These are phyloP conservation scores for Phytophthora nicotianae DNA, from an alignment of 352 stramenopile species.

Conservation along the genomic window DNA sequence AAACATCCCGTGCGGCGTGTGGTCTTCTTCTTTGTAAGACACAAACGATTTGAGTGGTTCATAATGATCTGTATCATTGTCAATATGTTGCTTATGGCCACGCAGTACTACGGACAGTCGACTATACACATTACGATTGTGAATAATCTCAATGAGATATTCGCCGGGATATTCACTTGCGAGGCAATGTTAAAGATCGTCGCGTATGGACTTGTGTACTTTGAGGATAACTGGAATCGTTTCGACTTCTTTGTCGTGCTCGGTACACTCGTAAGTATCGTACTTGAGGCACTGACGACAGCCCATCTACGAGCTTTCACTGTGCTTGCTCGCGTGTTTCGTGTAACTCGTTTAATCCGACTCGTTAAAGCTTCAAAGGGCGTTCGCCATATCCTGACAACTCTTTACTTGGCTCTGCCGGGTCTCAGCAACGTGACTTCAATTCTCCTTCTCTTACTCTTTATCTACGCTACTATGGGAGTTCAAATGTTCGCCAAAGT, in stretches of 20 bases:
- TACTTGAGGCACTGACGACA: conserved; percentile 54
- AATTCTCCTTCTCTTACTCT: conserved; percentile 91
- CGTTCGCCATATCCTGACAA: conserved; percentile 89
- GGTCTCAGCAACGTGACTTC: conserved; percentile 89
- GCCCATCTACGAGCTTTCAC: conserved; percentile 64
- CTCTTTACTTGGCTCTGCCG: conserved; percentile 89
- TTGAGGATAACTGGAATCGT: conserved; percentile 82
- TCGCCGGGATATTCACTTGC: conserved; percentile 86
- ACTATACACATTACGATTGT: conserved; percentile 55
- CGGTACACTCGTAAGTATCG: conserved; percentile 58
- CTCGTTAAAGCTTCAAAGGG: conserved; percentile 86
- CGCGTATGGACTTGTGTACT: conserved; percentile 78
- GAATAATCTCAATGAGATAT: conserved; percentile 77
- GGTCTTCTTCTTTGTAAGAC: conserved; percentile 73
- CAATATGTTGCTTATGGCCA: conserved; percentile 90
- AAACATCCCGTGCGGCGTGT: conserved; percentile 48
- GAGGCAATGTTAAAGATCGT: conserved; percentile 90
- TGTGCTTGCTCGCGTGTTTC: conserved; percentile 90
- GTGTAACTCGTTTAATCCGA: conserved; percentile 84
- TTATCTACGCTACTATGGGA: conserved; percentile 93
- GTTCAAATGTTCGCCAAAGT: conserved; percentile 93
- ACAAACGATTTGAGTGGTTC: conserved; percentile 79
- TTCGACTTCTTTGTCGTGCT: conserved; percentile 88
- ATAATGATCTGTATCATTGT: conserved; percentile 92
- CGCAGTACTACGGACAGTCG: conserved; percentile 83